Percentiles rank a stretch among this genome's conserved stretches.
These are phyloP conservation scores for Pseudogymnoascus sp. DNA, from an alignment of 2,329 filamentous ascomycete species.

Conservation along the genomic window DNA sequence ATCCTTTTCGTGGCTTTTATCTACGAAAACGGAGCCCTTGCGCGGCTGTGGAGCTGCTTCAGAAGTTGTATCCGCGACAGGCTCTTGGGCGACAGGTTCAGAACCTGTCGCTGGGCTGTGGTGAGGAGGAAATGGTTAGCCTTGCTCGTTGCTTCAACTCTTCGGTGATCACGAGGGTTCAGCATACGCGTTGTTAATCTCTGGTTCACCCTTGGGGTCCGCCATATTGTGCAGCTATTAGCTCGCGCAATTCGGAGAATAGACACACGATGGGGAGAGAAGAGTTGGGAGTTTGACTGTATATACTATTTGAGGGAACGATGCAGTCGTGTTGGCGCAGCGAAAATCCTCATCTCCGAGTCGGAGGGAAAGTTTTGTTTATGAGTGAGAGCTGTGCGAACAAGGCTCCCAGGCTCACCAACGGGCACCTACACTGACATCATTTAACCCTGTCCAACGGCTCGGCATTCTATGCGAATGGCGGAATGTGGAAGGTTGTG, in stretches of 20 bases:
- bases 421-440: neutral
- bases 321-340: neutral
- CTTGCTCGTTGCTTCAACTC: neutral
- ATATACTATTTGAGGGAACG: neutral
- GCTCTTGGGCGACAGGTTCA: neutral
- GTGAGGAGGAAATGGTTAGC: neutral
- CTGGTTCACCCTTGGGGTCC: neutral
- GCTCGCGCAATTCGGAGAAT: neutral
- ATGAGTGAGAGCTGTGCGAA: neutral
- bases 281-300: neutral
- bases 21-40: slow-evolving; percentile 16
- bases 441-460: slow-evolving; percentile 1
- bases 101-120: neutral
- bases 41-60: neutral
- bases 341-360: neutral
- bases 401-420: neutral
- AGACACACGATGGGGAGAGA: neutral
- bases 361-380: slow-evolving; percentile 1
- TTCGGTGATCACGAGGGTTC: neutral
- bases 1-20: slow-evolving; percentile 15
- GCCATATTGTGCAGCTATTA: neutral
- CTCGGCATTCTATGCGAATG: neutral
- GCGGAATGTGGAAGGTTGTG: neutral
- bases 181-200: neutral
- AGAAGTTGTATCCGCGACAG: neutral